Evolutionary conservation across 306 rosid species (phyloP).

Genomic region (Alnus rubra): DNA sequence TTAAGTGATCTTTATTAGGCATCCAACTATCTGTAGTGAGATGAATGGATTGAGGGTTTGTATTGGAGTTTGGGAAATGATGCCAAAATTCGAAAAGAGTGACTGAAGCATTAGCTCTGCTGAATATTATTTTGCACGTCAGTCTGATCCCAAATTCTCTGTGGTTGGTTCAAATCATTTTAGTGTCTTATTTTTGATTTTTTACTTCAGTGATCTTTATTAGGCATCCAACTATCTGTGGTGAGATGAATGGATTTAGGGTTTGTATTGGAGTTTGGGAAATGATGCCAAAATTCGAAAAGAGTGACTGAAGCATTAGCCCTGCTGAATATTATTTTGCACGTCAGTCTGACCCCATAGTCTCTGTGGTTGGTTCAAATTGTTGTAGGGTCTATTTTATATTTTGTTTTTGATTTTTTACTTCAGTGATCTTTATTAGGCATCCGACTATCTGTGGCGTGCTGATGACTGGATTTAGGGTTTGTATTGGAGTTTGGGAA

Average conservation of each 20-base stretch:
- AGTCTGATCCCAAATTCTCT: conserved; percentile 31
- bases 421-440: too few species aligned
- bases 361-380: background rate
- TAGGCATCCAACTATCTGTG: too few species aligned
- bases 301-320: conserved; percentile 5
- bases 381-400: background rate
- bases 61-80: conserved; percentile 31
- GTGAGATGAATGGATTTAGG: background rate
- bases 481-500: background rate
- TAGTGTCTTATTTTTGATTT: too few species aligned
- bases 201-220: too few species aligned
- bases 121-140: conserved; percentile 34
- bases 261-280: conserved; percentile 16
- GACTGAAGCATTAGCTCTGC: conserved; percentile 23
- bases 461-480: too few species aligned
- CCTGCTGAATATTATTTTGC: conserved; percentile 33
- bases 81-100: conserved; percentile 1
- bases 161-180: background rate
- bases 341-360: conserved; percentile 39
- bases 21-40: too few species aligned
- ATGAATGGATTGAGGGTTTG: background rate
- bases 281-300: conserved; percentile 23
- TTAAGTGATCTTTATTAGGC: too few species aligned
- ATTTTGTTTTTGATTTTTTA: too few species aligned
- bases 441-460: background rate